Evolutionary conservation across 2,329 filamentous ascomycete genomes (phyloP), one percentile per base, ranked within the genome.

Genomic region (Echinosphaeria canescens): DNA sequence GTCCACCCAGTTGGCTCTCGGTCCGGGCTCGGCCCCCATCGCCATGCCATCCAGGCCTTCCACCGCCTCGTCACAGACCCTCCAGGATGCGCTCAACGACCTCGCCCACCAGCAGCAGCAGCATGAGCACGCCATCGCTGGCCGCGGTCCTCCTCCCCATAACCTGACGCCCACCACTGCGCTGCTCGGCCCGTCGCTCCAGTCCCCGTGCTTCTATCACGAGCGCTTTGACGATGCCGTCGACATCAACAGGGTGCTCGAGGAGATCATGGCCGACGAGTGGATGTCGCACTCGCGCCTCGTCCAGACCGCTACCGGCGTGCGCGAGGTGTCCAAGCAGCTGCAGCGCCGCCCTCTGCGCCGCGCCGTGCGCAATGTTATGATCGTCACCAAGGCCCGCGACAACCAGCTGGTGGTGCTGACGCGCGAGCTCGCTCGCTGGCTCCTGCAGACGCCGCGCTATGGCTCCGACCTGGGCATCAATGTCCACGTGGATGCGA

Each of bases 341-440:
- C 61, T 98, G 31, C 85, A 92, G 52, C 71, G 85, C 29, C 69
- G 81, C 22, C 85, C 88, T 13, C 81, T 95, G 49, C 88, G 79
- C 51, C 74, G 84, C 36, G 84, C 84, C 9, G 84, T 98, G 25
- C 71, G 69, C 42, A 93, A 81, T 46, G 68, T 98, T 42, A 95
- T 98, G 88, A 92, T 98, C 41, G 80, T 98, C 35, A 98, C 88
- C 33, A 98, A 95, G 51, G 88, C 88, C 13, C 71, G 88, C 34
- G 88, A 98, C 52, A 95, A 98, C 43, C 71, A 80, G 38, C 62
- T 98, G 11, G 85, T 98, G 18, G 67, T 76, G 37, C 59, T 93
- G 37, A 98, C 88, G 2, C 67, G 79, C 31, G 82, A 98, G 46
- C 56, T 98, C 31, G 61, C 85, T 9, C 67, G 73, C 37, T 98